Conservation (phyloP, 2,329 filamentous ascomycete species). For the Colletotrichum ledebouriae region DNA sequence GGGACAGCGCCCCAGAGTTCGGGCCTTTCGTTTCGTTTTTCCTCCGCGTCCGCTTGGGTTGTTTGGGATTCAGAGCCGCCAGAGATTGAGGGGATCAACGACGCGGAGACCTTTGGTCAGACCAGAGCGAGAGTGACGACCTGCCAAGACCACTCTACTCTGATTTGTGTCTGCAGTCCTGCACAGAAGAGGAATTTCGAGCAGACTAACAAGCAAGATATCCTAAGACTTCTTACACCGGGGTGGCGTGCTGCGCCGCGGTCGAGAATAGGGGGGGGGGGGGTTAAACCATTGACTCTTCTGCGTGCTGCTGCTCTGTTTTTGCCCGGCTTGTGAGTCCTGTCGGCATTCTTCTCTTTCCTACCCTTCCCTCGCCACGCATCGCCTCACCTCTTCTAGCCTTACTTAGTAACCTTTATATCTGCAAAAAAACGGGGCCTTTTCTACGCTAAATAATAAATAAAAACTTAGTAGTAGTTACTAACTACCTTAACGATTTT, state of each 20-base stretch:
- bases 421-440: too few relatives aligned
- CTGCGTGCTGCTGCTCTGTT: not conserved
- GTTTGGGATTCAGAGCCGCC: constrained; percentile 19
- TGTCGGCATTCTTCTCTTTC: constrained; percentile 3
- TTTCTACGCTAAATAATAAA: too few relatives aligned
- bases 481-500: too few relatives aligned
- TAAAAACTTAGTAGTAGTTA: too few relatives aligned
- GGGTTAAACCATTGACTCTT: constrained; percentile 12
- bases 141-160: constrained; percentile 5
- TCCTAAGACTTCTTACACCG: constrained; percentile 18
- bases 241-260: constrained; percentile 37
- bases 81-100: constrained; percentile 8
- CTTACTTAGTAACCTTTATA: too few relatives aligned
- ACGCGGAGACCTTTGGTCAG: not conserved
- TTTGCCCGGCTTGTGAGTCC: constrained; percentile 18
- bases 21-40: constrained; percentile 22
- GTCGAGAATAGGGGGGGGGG: constrained; percentile 25
- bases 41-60: constrained; percentile 24
- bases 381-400: not conserved
- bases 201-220: not conserved
- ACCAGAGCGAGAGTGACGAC: not conserved
- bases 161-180: constrained; percentile 8
- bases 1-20: not conserved
- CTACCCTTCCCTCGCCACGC: constrained; percentile 13
- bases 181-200: constrained; percentile 8